A percentile compares a stretch with the other conserved stretches of the same genome.
Conservation (phyloP, 768 basidiomycete species). For the Chlorophyllum brunneum region DNA sequence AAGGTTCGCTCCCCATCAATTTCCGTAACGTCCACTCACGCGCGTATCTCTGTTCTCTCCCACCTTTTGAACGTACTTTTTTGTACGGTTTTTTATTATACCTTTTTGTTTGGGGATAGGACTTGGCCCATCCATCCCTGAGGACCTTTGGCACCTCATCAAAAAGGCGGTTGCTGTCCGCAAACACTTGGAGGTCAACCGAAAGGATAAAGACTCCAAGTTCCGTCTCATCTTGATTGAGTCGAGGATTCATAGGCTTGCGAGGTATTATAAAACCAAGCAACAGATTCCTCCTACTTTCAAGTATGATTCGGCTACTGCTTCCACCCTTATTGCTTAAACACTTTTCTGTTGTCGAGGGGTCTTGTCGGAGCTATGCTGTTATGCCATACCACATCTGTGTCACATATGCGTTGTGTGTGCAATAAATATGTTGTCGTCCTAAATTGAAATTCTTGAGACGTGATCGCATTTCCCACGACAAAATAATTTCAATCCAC, state of each 20-base stretch:
- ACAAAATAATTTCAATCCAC: neutral
- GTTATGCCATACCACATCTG: constrained; percentile 1
- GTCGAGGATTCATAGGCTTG: constrained; percentile 96
- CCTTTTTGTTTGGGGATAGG: constrained; percentile 70
- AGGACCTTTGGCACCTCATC: constrained; percentile 99
- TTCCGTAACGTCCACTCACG: constrained; percentile 21
- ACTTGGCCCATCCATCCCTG: constrained; percentile 95
- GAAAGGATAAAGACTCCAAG: constrained; percentile 98
- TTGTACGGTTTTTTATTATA: constrained; percentile 22
- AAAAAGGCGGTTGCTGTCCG: constrained; percentile 99
- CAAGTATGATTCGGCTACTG: constrained; percentile 97
- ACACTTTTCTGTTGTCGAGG: too few species aligned
- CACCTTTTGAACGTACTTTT: constrained; percentile 15
- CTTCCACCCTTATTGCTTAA: constrained; percentile 86
- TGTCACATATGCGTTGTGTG: neutral
- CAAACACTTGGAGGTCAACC: constrained; percentile 97
- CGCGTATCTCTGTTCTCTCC: constrained; percentile 17
- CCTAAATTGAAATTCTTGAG: neutral
- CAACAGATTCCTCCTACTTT: constrained; percentile 97
- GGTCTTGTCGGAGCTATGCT: neutral
- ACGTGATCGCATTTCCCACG: neutral
- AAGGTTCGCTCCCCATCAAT: constrained; percentile 53
- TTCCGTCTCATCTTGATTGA: constrained; percentile 97
- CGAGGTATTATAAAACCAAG: constrained; percentile 98
- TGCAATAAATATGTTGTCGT: neutral